Conservation (phyloP, 106 monocot species). For the Phalaenopsis aphrodite region DNA sequence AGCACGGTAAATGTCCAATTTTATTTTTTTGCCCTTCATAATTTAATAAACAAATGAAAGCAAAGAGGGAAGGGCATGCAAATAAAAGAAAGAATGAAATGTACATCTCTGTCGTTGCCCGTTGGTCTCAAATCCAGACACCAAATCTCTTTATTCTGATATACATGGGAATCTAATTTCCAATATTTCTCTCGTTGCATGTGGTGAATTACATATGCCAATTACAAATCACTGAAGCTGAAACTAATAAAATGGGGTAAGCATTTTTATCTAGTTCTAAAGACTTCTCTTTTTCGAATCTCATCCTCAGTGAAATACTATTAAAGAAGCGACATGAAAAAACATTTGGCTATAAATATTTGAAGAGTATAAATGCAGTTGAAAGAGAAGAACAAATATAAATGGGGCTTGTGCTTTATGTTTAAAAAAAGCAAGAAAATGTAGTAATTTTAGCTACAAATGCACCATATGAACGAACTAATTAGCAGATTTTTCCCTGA, state of each 20-base stretch:
- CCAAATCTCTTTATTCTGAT: neutral
- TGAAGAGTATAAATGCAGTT: neutral
- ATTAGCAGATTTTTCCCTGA: conserved; percentile 1
- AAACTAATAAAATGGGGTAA: neutral
- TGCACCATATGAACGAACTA: neutral
- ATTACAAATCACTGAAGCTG: neutral
- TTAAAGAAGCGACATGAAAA: neutral
- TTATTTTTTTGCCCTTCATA: too few species aligned
- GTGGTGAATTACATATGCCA: neutral
- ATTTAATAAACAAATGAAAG: too few species aligned
- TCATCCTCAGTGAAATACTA: neutral
- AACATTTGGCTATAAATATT: neutral
- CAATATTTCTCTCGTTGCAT: neutral
- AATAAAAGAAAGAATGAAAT: too few species aligned
- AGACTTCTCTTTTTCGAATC: neutral
- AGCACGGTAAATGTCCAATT: too few species aligned
- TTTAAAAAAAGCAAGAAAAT: neutral
- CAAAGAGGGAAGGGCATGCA: too few species aligned
- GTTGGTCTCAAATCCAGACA: neutral
- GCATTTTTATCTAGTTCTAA: neutral
- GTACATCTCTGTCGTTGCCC: neutral
- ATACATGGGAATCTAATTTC: neutral
- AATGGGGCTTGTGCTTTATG: neutral
- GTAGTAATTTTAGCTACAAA: neutral
- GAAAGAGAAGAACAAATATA: neutral